Evolutionary conservation across 495 filamentous ascomycete species (phyloP), one percentile per base, ranked within the genome.

Genomic region (Astrothelium macrocarpum): DNA sequence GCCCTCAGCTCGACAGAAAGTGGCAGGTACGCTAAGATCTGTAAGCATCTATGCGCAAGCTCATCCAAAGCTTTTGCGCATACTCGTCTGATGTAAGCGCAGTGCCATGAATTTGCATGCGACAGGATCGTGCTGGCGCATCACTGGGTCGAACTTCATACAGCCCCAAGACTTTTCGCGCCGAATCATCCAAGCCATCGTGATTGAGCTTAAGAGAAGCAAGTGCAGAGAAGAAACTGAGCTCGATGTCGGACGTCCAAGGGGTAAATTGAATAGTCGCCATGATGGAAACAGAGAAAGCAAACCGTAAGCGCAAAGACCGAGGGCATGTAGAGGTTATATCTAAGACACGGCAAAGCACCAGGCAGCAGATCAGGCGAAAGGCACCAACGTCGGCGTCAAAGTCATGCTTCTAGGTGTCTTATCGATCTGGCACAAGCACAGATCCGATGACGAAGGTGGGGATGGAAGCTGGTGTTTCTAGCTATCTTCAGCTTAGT

Each of bases 171-270:
- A 97, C 79, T 61, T 84, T 83, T 34, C 93, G 88, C 25, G 91
- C 88, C 18, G 94, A 94, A 69, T 94, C 91, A 74, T 96, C 87
- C 45, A 98, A 88, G 78, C 89, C 95, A 76, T 97, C 94, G 83
- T 95, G 87, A 70, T 98, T 90, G 70, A 98, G 89, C 75, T 98
- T 98, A 59, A 84, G 88, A 10, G 86, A 84, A 53, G 92, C 91
- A 28, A 98, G 83, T 42, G 90, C 85, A 42, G 88, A 87, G 71
- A 96, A 97, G 74, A 98, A 98, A 25, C 90, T 90, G 26, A 97
- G 79, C 71, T 98, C 94, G 67, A 97, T 90, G 75, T 96, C 91
- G 31, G 93, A 96, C 28, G 84, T 81, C 81, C 96, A 97, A 0
- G 91, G 85, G 49, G 89, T 87, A 75, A 91, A 97, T 69, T 82